Conservation (phyloP, 2,329 filamentous ascomycete genomes). For the Teratosphaeria destructans region DNA sequence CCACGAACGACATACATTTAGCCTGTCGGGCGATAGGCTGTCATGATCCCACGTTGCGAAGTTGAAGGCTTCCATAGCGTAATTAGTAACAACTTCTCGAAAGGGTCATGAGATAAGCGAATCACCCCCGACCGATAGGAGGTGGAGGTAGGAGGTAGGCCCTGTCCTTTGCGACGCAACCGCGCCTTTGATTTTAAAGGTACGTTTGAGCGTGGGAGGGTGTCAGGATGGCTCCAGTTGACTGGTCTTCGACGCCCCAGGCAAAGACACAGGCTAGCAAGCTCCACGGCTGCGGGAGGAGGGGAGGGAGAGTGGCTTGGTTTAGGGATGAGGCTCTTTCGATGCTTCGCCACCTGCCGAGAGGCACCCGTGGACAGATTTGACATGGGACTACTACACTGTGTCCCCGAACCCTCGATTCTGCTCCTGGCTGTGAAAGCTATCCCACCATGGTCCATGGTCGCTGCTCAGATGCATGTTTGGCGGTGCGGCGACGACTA, state of each 20-base stretch:
- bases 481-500: too few species aligned
- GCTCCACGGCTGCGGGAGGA: background rate
- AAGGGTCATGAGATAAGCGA: background rate
- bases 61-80: background rate
- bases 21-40: background rate
- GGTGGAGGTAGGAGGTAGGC: too few species aligned
- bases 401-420: too few species aligned
- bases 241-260: background rate
- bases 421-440: too few species aligned
- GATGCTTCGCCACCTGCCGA: background rate
- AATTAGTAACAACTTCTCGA: background rate
- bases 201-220: background rate
- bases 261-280: background rate
- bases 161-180: background rate
- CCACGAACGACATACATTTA: background rate
- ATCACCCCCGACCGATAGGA: background rate
- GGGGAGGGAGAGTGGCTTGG: too few species aligned
- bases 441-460: too few species aligned
- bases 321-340: background rate
- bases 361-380: too few species aligned
- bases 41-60: background rate
- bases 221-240: background rate
- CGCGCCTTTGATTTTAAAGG: too few species aligned
- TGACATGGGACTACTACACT: too few species aligned
- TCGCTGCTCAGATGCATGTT: too few species aligned